phyloP scores from a whole-genome alignment of 1,284 basidiomycete species.

The Phaffia rhodozyma region DNA sequence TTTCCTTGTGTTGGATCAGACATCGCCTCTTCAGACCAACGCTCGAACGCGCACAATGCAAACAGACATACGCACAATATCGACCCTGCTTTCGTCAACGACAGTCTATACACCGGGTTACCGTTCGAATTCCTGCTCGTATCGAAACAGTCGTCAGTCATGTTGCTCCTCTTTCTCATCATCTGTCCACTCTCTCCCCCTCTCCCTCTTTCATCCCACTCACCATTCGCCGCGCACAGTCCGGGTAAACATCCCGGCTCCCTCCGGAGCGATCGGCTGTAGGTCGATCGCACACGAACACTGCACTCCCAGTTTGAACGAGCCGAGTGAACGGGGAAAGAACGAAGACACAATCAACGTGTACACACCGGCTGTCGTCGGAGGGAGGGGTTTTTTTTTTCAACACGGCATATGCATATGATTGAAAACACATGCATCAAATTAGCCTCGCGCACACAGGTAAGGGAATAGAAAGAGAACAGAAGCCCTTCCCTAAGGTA shows the following conservation, averaged over 20 bases:
- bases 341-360: constrained; percentile 73
- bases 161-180: too few species aligned
- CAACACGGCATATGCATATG: too few species aligned
- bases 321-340: constrained; percentile 54
- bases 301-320: constrained; percentile 53
- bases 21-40: too few species aligned
- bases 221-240: constrained; percentile 57
- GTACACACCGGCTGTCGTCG: constrained; percentile 56
- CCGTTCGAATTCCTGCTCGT: constrained; percentile 48
- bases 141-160: constrained; percentile 49
- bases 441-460: constrained; percentile 5
- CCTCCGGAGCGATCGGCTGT: constrained; percentile 50
- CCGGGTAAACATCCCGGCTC: constrained; percentile 78
- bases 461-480: background rate
- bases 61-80: constrained; percentile 47
- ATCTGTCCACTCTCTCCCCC: constrained; percentile 19
- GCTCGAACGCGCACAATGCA: too few species aligned
- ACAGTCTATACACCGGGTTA: constrained; percentile 59
- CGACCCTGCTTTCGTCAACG: constrained; percentile 44
- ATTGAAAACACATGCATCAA: background rate
- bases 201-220: constrained; percentile 41
- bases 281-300: constrained; percentile 42
- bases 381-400: background rate
- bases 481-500: too few species aligned
- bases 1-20: too few species aligned